Evolutionary conservation across 2,329 filamentous ascomycete species (phyloP), one percentile per base, ranked within the genome.

Genomic region (Bipolaris oryzae): DNA sequence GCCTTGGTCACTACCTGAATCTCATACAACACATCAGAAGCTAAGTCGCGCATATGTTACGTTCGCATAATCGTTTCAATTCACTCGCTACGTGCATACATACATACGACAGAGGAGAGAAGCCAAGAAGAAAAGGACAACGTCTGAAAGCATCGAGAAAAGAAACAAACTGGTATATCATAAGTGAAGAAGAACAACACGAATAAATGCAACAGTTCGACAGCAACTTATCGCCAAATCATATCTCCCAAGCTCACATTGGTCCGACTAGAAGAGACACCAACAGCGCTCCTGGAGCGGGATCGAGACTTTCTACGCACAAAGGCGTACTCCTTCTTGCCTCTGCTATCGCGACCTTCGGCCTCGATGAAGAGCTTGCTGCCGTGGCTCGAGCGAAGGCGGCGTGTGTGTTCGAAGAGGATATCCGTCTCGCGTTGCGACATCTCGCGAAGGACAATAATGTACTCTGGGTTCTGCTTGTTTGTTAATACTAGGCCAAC

Each of bases 361-460:
- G 77, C 71, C 61, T 81, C 78, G 46, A 81, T 76, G 52, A 81
- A 72, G 49, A 81, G 65, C 34, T 70, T 74, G 28, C 61, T 61
- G 25, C 63, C 59, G 39, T 66, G 53, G 23, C 53, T 53, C 7
- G 67, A 66, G 48, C 79, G 77, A 18, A 82, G 72, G 21, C 79
- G 76, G 13, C 75, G 74, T 13, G 80, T 82, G 59, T 82, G 80
- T 63, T 82, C 80, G 62, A 82, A 82, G 28, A 82, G 69, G 23
- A 81, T 73, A 39, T 82, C 79, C 5, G 80, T 82, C 50, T 82
- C 79, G 53, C 74, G 71, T 45, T 76, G 75, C 61, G 78, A 76
- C 76, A 82, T 80, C 58, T 82, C 80, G 49, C 78, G 77, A 10
- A 81, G 73, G 55, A 82, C 79, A 65, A 82, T 79, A 68, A 82